These are phyloP conservation scores for Yamadazyma scolyti DNA, from an alignment of 805 yeast genomes.

Conservation along the genomic window DNA sequence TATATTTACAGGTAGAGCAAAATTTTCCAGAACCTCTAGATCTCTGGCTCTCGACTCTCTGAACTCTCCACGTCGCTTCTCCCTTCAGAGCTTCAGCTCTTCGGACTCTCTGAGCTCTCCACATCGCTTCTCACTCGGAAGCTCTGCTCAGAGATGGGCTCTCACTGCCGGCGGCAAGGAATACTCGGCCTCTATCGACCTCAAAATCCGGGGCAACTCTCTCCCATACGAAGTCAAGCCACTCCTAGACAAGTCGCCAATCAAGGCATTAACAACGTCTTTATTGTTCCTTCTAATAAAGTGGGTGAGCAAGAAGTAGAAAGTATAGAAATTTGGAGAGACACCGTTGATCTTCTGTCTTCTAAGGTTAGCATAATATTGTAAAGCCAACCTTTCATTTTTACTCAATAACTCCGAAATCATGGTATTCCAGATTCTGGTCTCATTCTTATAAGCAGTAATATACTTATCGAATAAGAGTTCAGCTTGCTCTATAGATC, in stretches of 20 bases:
- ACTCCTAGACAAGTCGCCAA: conserved; percentile 34
- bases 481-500: conserved; percentile 30
- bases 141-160: too few species aligned
- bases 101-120: too few species aligned
- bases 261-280: conserved; percentile 27
- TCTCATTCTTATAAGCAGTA: conserved; percentile 26
- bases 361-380: conserved; percentile 36
- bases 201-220: conserved; percentile 35
- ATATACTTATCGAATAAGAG: conserved; percentile 30
- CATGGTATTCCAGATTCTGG: conserved; percentile 41
- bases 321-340: conserved; percentile 50
- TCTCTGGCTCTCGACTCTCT: too few species aligned
- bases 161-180: too few species aligned
- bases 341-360: conserved; percentile 14
- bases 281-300: conserved; percentile 29
- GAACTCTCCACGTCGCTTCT: too few species aligned
- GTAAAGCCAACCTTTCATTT: conserved; percentile 36
- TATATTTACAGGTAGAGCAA: too few species aligned
- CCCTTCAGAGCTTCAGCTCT: conserved; percentile 3
- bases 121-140: too few species aligned
- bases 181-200: neutral
- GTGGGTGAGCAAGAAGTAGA: conserved; percentile 42
- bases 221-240: conserved; percentile 32
- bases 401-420: conserved; percentile 24
- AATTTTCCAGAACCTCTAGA: too few species aligned